Percentiles rank a stretch among this genome's conserved stretches.
Evolutionary conservation across 148 eudicot species (phyloP).

Genomic region (Vaccinium myrtillus): DNA sequence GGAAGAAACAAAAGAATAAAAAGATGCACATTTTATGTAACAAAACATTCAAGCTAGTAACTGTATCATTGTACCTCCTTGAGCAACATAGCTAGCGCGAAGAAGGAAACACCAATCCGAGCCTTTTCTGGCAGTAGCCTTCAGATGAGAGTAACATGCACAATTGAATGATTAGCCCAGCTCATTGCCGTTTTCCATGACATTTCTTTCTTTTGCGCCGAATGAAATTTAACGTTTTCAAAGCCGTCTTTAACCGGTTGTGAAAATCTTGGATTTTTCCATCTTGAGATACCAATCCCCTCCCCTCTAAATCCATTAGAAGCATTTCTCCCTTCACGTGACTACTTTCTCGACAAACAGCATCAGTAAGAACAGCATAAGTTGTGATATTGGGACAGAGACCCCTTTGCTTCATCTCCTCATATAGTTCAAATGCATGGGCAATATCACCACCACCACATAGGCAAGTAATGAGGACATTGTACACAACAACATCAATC

Average conservation of each 20-base stretch:
- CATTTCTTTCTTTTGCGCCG: slow-evolving; percentile 29
- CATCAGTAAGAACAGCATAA: slow-evolving; percentile 46
- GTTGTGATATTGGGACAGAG: slow-evolving; percentile 65
- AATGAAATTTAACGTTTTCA: slow-evolving; percentile 38
- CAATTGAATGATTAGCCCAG: background rate
- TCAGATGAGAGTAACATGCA: background rate
- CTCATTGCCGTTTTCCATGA: background rate
- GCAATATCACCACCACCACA: slow-evolving; percentile 45
- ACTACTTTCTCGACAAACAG: slow-evolving; percentile 36
- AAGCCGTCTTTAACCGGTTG: slow-evolving; percentile 40
- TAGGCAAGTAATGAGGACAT: slow-evolving; percentile 69
- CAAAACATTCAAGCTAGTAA: background rate
- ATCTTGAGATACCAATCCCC: slow-evolving; percentile 54
- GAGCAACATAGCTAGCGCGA: background rate
- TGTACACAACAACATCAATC: slow-evolving; percentile 71
- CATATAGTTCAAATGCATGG: slow-evolving; percentile 58
- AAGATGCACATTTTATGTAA: background rate
- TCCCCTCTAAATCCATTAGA: slow-evolving; percentile 53
- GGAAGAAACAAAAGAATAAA: background rate
- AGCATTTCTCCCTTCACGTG: slow-evolving; percentile 48
- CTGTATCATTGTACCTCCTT: slow-evolving; percentile 1
- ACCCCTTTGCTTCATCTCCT: slow-evolving; percentile 72
- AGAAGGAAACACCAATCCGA: background rate
- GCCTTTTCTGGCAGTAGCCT: background rate
- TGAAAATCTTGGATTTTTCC: slow-evolving; percentile 31